Base-by-base conservation (phyloP, 169 alveolate genomes). In the Neospora caninum region DNA sequence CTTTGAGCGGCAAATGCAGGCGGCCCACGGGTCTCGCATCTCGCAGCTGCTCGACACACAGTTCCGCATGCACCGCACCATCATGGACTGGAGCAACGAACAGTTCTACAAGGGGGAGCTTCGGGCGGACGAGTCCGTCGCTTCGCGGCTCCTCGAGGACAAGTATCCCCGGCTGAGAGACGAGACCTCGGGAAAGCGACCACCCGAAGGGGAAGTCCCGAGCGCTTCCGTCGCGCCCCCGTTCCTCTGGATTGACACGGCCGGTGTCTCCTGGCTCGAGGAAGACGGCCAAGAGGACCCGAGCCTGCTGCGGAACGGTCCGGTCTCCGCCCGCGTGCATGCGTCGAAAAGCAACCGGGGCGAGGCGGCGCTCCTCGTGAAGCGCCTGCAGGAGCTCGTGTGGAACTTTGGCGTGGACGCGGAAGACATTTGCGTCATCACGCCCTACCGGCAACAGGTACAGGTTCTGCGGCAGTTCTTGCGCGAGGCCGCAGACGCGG, bases 41-140 rank as follows among this genome's bases (percentile, higher is more conserved):
- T 83, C 86, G 83, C 69, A 54, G 64, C 94, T 73, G 34, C 94
- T 91, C 82, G 73, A 45, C 43, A 31, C 43, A 10, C 94, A 91
- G 91, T 93, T 70, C 43, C 92, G 95, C 64, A 93, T 93, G 95
- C 92, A 88, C 42, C 41, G 25, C 18, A 31, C 6, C 41, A 93
- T 93, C 25, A 93, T 93, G 95, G 88, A 49, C 29, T 93, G 95
- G 95, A 82, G 93, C 88, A 82, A n/a, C 91, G 22, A 22, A 36
- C 69, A n/a, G 34, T 93, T 93, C 88, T 93, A 93, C 93, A 54
- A 58, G 0, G 94, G 84, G 43, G n/a, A 36, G 13, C 91, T 91
- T 31, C 42, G 42, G 6, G 94, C 94, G 13, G 87, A 22, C 31
- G 70, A 31, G 7, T 49, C 84, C 39, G 91, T 91, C 34, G 91